Percentiles rank a stretch among this genome's conserved stretches.
Evolutionary conservation across 2,329 filamentous ascomycete species (phyloP).

Genomic region (Neobulgaria alba): DNA sequence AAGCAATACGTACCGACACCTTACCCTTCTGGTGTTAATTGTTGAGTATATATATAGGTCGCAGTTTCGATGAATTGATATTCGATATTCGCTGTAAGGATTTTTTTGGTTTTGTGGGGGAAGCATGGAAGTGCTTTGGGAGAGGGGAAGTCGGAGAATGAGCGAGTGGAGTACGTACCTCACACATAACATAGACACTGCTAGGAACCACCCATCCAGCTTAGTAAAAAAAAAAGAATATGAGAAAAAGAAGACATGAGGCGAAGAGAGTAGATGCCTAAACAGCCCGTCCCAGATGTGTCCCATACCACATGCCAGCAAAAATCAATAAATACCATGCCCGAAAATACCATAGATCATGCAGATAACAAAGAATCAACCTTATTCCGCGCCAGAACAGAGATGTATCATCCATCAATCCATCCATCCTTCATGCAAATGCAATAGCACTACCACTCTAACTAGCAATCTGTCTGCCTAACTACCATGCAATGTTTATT

Average conservation of each 20-base stretch:
- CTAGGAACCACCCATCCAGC: constrained; percentile 10
- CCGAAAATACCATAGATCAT: too few species aligned
- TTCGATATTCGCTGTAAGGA: not conserved
- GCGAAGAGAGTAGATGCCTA: constrained; percentile 24
- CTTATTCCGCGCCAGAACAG: constrained; percentile 2
- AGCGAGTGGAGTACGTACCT: constrained; percentile 22
- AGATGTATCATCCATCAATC: constrained; percentile 3
- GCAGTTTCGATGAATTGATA: not conserved
- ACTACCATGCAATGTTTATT: constrained; percentile 14
- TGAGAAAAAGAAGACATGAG: constrained; percentile 14
- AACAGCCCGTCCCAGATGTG: constrained; percentile 8
- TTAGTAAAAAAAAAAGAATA: constrained; percentile 6
- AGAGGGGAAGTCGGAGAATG: constrained; percentile 1
- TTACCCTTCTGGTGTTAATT: too few species aligned
- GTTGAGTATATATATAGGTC: not conserved
- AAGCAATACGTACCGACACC: constrained; percentile 15
- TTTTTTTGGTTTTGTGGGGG: not conserved
- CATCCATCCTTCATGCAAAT: constrained; percentile 7
- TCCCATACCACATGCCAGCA: too few species aligned
- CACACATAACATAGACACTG: constrained; percentile 11
- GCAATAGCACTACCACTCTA: constrained; percentile 15
- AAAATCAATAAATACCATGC: too few species aligned
- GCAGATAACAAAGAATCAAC: constrained; percentile 1
- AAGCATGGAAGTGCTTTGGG: not conserved
- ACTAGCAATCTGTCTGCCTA: constrained; percentile 17